Evolutionary conservation across 2,329 filamentous ascomycete species (phyloP).

Genomic region (Penicillium sp.): DNA sequence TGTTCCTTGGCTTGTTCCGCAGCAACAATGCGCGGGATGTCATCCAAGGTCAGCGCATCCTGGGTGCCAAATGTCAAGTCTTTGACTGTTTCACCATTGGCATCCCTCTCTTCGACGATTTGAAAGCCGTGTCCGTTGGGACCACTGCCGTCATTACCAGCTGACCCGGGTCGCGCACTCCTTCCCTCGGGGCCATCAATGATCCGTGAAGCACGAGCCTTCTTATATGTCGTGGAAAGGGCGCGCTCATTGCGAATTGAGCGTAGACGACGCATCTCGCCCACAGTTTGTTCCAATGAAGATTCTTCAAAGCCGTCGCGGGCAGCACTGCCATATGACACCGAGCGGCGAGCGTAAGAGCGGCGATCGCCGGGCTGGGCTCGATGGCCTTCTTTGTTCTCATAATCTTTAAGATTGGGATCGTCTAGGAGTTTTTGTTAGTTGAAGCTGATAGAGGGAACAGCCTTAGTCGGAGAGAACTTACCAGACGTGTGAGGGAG

Average conservation of each 20-base stretch:
- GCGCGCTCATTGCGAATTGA: constrained; percentile 95
- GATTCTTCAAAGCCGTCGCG: constrained; percentile 65
- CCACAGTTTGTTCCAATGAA: constrained; percentile 92
- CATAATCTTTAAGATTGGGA: constrained; percentile 67
- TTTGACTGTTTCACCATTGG: constrained; percentile 69
- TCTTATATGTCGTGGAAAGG: constrained; percentile 88
- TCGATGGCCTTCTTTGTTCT: constrained; percentile 67
- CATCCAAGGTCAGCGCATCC: constrained; percentile 90
- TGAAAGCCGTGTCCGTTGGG: constrained; percentile 66
- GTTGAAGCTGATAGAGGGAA: constrained; percentile 11
- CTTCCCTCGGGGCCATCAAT: constrained; percentile 82
- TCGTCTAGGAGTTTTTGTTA: constrained; percentile 58
- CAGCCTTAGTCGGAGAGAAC: constrained; percentile 20
- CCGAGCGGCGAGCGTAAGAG: constrained; percentile 72
- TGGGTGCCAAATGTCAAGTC: constrained; percentile 87
- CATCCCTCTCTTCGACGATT: constrained; percentile 78
- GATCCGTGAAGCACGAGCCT: constrained; percentile 86
- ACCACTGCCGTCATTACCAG: constrained; percentile 63
- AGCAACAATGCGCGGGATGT: constrained; percentile 94
- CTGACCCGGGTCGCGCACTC: constrained; percentile 70
- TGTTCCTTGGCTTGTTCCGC: constrained; percentile 94
- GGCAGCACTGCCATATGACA: constrained; percentile 69
- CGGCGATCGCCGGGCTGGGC: constrained; percentile 57
- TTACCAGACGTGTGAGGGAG: constrained; percentile 72
- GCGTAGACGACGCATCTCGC: constrained; percentile 87